phyloP scores from a whole-genome alignment of 164 flowering plant species.

The Nelumbo lutea region DNA sequence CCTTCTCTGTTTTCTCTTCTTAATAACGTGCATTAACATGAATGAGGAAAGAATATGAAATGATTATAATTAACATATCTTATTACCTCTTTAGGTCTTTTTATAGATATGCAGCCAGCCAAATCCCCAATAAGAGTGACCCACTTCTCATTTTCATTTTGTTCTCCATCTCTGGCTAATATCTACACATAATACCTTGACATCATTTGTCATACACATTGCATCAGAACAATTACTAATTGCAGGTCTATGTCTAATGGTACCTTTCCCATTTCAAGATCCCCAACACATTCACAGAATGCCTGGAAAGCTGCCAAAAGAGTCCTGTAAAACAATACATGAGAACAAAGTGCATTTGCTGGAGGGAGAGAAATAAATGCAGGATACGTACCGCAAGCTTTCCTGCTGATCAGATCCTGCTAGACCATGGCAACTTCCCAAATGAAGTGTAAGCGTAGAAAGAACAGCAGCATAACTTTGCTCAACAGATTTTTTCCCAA shows the following conservation, averaged over 20 bases:
- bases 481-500: slow-evolving; percentile 82
- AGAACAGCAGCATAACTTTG: slow-evolving; percentile 78
- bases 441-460: slow-evolving; percentile 65
- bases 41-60: neutral
- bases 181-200: slow-evolving; percentile 38
- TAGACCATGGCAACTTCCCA: slow-evolving; percentile 77
- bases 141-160: slow-evolving; percentile 82
- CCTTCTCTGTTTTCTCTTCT: neutral
- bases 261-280: slow-evolving; percentile 99
- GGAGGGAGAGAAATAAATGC: neutral
- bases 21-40: neutral
- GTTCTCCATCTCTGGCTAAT: slow-evolving; percentile 82
- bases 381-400: slow-evolving; percentile 52
- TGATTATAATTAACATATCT: neutral
- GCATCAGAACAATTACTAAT: neutral
- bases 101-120: slow-evolving; percentile 82
- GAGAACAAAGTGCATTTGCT: neutral
- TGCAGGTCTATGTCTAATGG: slow-evolving; percentile 1
- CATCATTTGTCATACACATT: neutral
- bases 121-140: slow-evolving; percentile 77
- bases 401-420: slow-evolving; percentile 70
- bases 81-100: slow-evolving; percentile 94
- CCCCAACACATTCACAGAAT: slow-evolving; percentile 99
- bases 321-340: slow-evolving; percentile 38
- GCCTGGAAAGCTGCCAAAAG: slow-evolving; percentile 83